These are phyloP conservation scores for Grosmannia serpens DNA, from an alignment of 2,329 filamentous ascomycete genomes.

Conservation along the genomic window DNA sequence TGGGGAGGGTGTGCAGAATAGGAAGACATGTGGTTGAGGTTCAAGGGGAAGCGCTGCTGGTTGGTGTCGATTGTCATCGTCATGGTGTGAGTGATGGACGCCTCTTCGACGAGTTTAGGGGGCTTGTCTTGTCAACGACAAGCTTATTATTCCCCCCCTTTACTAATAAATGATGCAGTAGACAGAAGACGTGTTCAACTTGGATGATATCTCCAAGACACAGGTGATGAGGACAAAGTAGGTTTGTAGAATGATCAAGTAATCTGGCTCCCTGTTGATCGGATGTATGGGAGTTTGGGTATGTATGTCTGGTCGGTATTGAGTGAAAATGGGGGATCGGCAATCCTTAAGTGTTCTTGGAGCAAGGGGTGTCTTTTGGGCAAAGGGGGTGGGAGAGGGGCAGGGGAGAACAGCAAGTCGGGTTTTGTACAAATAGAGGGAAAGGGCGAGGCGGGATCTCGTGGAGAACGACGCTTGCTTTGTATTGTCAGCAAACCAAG, in stretches of 20 bases:
- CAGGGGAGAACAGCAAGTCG: not conserved
- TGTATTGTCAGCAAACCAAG: not conserved
- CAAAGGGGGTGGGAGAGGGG: constrained; percentile 2
- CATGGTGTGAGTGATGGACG: constrained; percentile 46
- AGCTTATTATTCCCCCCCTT: not conserved
- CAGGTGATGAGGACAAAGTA: not conserved
- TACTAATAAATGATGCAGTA: not conserved
- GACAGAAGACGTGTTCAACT: not conserved
- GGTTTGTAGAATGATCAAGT: not conserved
- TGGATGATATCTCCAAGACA: not conserved
- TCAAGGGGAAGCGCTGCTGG: constrained; percentile 67
- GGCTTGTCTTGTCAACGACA: not conserved
- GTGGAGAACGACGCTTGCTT: not conserved
- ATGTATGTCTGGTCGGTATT: not conserved
- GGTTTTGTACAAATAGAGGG: not conserved
- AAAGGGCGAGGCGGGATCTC: not conserved
- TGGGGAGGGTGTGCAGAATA: constrained; percentile 56
- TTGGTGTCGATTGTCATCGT: constrained; percentile 91
- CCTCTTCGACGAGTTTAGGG: not conserved
- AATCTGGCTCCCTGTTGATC: not conserved
- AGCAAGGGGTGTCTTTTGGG: constrained; percentile 8
- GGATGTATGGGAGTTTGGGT: not conserved
- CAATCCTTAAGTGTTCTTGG: constrained; percentile 45
- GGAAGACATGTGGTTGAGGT: constrained; percentile 66
- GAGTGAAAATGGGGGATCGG: constrained; percentile 37